phyloP scores from a whole-genome alignment of 345 rosid species.

The Populus ilicifolia region DNA sequence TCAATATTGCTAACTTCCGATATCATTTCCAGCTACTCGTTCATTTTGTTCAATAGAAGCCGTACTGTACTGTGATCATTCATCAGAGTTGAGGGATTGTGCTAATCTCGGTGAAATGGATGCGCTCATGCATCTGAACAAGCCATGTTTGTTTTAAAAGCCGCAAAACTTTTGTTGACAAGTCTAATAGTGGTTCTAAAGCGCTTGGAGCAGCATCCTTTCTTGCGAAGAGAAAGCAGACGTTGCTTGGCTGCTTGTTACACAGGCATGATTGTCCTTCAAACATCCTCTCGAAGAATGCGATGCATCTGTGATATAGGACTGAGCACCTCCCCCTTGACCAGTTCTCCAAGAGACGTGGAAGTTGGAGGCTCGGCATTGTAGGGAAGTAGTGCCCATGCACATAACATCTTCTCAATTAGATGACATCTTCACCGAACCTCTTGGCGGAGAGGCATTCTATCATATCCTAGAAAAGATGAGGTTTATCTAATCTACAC shows the following conservation, averaged over 20 bases:
- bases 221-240: slow-evolving; percentile 73
- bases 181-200: slow-evolving; percentile 52
- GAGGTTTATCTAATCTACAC: too few relatives aligned
- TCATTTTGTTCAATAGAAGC: not conserved
- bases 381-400: slow-evolving; percentile 95
- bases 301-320: slow-evolving; percentile 54
- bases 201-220: slow-evolving; percentile 71
- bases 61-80: not conserved
- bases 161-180: slow-evolving; percentile 49
- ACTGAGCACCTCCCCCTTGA: slow-evolving; percentile 78
- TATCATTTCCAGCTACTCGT: not conserved
- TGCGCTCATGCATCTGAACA: not conserved
- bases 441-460: too few relatives aligned
- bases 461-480: too few relatives aligned
- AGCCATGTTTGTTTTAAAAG: slow-evolving; percentile 22
- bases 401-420: slow-evolving; percentile 46
- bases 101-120: not conserved
- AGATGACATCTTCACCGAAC: too few relatives aligned
- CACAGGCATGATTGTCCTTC: slow-evolving; percentile 45
- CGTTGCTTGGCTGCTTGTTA: slow-evolving; percentile 42
- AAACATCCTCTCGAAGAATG: slow-evolving; percentile 50
- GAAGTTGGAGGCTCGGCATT: slow-evolving; percentile 59
- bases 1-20: not conserved
- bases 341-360: slow-evolving; percentile 77
- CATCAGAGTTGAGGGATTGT: not conserved